These are phyloP conservation scores for Lachnellula occidentalis DNA, from an alignment of 2,329 filamentous ascomycete species.

Conservation along the genomic window DNA sequence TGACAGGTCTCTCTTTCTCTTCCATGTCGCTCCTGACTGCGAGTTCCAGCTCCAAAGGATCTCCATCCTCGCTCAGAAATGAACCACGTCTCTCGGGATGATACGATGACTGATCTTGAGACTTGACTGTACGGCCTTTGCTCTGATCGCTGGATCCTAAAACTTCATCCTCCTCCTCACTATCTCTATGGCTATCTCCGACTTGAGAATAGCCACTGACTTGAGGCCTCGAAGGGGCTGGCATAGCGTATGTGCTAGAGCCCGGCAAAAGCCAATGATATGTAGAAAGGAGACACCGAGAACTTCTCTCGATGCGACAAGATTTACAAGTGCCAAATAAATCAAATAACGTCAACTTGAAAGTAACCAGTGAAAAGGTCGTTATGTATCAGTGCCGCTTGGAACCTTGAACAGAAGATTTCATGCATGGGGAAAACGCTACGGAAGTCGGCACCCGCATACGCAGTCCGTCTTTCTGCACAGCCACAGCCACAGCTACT, in stretches of 20 bases:
- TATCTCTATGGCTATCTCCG: slow-evolving; percentile 1
- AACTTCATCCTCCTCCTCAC: background rate
- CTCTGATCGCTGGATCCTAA: background rate
- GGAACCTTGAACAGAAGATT: background rate
- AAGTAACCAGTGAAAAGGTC: background rate
- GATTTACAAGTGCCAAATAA: background rate
- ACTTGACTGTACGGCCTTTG: background rate
- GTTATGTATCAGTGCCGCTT: background rate
- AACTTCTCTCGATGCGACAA: background rate
- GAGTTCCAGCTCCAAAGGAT: slow-evolving; percentile 24
- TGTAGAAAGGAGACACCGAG: background rate
- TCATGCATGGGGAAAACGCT: too few relatives aligned
- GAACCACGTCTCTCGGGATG: slow-evolving; percentile 3
- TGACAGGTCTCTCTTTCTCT: slow-evolving; percentile 38
- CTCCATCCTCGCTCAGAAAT: slow-evolving; percentile 22
- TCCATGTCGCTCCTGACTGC: slow-evolving; percentile 9
- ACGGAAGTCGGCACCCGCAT: too few relatives aligned
- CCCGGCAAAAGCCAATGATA: background rate
- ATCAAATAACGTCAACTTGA: background rate
- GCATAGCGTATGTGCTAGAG: background rate
- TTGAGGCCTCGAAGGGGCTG: background rate
- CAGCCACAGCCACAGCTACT: slow-evolving; percentile 1
- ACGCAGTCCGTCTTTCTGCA: too few relatives aligned
- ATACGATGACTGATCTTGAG: background rate
- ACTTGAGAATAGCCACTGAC: background rate